Conservation (phyloP, 257 asterid species). For the Nicotiana tabacum region DNA sequence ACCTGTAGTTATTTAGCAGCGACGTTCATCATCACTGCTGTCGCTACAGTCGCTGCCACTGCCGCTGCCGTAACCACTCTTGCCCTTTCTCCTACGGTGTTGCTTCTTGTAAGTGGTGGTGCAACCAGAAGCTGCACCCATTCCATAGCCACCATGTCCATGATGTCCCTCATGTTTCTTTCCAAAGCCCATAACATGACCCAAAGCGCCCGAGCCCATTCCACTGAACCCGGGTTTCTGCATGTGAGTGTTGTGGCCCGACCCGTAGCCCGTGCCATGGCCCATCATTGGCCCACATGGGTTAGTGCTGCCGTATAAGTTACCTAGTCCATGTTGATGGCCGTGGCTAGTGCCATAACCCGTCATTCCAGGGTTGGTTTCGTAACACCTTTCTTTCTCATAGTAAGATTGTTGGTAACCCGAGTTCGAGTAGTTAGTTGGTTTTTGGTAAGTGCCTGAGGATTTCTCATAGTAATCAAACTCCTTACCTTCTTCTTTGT, state of each 20-base stretch:
- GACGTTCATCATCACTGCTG: conserved; percentile 1
- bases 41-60: not conserved
- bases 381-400: not conserved
- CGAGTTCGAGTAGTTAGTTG: not conserved
- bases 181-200: conserved; percentile 10
- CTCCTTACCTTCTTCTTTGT: not conserved
- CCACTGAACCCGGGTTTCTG: not conserved
- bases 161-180: conserved; percentile 2
- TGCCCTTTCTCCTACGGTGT: not conserved
- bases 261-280: not conserved
- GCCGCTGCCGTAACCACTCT: not conserved
- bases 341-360: not conserved
- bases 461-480: not conserved
- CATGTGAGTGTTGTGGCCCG: not conserved
- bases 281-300: not conserved
- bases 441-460: not conserved
- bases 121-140: not conserved
- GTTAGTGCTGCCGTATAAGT: not conserved
- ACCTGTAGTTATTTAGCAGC: not conserved
- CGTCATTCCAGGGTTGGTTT: not conserved
- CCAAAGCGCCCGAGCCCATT: not conserved
- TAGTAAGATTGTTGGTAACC: not conserved
- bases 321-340: not conserved
- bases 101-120: conserved; percentile 1
- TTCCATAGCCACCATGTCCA: not conserved